Evolutionary conservation across 2,329 filamentous ascomycete genomes (phyloP).

Genomic region (Trichophyton rubrum): DNA sequence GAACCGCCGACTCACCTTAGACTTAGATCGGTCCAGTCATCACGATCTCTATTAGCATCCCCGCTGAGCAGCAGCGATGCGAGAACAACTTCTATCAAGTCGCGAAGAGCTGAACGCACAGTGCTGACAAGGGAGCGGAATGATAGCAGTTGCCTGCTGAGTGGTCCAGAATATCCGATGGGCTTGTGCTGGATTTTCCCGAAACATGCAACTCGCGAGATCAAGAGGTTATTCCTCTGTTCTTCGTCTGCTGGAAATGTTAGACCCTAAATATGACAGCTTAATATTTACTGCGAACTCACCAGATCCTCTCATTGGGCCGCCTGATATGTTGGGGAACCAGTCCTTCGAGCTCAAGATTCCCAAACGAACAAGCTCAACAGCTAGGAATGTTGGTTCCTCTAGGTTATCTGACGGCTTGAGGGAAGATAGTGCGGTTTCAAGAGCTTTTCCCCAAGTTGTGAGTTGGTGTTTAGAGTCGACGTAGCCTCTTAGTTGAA

Average conservation of each 20-base stretch:
- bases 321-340: slow-evolving; percentile 45
- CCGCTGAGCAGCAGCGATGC: slow-evolving; percentile 69
- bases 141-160: slow-evolving; percentile 77
- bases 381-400: slow-evolving; percentile 68
- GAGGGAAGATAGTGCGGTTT: slow-evolving; percentile 53
- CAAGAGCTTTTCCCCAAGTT: slow-evolving; percentile 68
- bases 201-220: slow-evolving; percentile 76
- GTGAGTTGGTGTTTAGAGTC: slow-evolving; percentile 68
- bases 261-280: not conserved
- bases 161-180: slow-evolving; percentile 85
- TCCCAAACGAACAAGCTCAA: slow-evolving; percentile 71
- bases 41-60: slow-evolving; percentile 58
- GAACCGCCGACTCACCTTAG: slow-evolving; percentile 49
- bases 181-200: slow-evolving; percentile 68
- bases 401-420: slow-evolving; percentile 49
- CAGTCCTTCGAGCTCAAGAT: slow-evolving; percentile 61
- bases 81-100: slow-evolving; percentile 71
- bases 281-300: slow-evolving; percentile 8
- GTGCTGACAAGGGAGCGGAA: slow-evolving; percentile 75
- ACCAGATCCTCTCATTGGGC: slow-evolving; percentile 46
- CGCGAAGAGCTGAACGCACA: slow-evolving; percentile 65
- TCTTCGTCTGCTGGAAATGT: slow-evolving; percentile 48
- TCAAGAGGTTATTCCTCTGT: slow-evolving; percentile 62
- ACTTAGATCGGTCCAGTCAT: slow-evolving; percentile 56
- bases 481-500: slow-evolving; percentile 79